A percentile compares a stretch with the other conserved stretches of the same genome.
These are phyloP conservation scores for Leccinellum albellum DNA, from an alignment of 768 basidiomycete genomes.

Conservation along the genomic window DNA sequence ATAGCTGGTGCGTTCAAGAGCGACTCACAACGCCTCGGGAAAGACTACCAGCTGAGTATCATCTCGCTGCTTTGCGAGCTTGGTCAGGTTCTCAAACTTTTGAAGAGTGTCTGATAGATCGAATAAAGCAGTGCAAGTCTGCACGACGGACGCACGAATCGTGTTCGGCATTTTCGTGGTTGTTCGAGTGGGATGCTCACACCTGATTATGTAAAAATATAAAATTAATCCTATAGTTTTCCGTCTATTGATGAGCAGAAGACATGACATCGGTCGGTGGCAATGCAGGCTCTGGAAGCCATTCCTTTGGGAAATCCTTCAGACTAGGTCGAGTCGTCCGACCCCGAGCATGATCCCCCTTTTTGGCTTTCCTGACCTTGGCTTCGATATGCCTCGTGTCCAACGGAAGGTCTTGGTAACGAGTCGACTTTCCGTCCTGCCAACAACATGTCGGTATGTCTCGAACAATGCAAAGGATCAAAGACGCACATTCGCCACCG, in stretches of 20 bases:
- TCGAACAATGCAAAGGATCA: background rate
- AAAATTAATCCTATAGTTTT: background rate
- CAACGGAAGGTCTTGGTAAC: conserved; percentile 66
- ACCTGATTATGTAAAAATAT: background rate
- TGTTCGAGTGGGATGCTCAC: background rate
- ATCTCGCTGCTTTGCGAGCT: conserved; percentile 45
- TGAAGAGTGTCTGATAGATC: conserved; percentile 43
- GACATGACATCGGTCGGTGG: conserved; percentile 1
- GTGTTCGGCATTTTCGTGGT: conserved; percentile 25
- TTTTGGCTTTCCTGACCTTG: conserved; percentile 66
- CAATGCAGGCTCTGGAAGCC: conserved; percentile 51
- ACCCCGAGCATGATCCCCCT: conserved; percentile 62
- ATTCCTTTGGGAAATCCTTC: conserved; percentile 80
- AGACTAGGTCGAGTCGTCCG: conserved; percentile 60
- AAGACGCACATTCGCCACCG: conserved; percentile 78
- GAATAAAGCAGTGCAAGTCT: conserved; percentile 47
- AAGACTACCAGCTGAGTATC: conserved; percentile 48
- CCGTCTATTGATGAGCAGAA: conserved; percentile 9
- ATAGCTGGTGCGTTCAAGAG: background rate
- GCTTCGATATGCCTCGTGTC: conserved; percentile 79
- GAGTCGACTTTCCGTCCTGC: conserved; percentile 34
- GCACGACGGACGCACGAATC: conserved; percentile 50
- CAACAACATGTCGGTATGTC: conserved; percentile 13
- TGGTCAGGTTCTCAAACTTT: conserved; percentile 46
- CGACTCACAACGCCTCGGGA: conserved; percentile 54